Evolutionary conservation across 2,329 filamentous ascomycete species (phyloP).

Genomic region (Colletotrichum siamense): DNA sequence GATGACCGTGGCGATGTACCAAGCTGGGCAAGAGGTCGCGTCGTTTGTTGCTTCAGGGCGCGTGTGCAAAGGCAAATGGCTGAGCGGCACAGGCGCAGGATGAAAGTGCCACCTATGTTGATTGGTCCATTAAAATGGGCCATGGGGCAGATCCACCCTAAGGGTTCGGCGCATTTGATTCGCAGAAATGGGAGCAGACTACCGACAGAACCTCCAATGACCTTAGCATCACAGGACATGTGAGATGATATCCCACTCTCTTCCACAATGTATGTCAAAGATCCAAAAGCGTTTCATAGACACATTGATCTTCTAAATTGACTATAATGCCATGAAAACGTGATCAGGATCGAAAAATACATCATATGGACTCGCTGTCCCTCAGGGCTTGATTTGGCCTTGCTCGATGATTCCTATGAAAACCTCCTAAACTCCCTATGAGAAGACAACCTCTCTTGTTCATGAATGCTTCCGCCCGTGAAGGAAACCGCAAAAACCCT

Average conservation of each 20-base stretch:
- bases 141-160: background rate
- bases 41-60: constrained; percentile 1
- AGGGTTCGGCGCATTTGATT: background rate
- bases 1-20: constrained; percentile 22
- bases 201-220: no score
- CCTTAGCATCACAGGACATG: background rate
- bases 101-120: background rate
- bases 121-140: background rate
- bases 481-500: background rate
- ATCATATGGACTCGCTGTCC: background rate
- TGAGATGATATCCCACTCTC: background rate
- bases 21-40: background rate
- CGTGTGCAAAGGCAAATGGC: background rate
- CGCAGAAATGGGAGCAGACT: background rate
- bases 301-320: background rate
- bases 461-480: constrained; percentile 3
- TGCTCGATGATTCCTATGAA: background rate
- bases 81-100: background rate
- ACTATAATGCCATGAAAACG: background rate
- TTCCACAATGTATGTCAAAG: background rate
- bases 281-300: background rate
- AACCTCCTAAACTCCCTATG: background rate
- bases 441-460: background rate
- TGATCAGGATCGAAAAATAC: background rate
- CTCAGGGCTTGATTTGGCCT: background rate